A percentile compares a stretch with the other conserved stretches of the same genome.
These are phyloP conservation scores for Penicillium polonicum DNA, from an alignment of 2,329 filamentous ascomycete species.

Conservation along the genomic window DNA sequence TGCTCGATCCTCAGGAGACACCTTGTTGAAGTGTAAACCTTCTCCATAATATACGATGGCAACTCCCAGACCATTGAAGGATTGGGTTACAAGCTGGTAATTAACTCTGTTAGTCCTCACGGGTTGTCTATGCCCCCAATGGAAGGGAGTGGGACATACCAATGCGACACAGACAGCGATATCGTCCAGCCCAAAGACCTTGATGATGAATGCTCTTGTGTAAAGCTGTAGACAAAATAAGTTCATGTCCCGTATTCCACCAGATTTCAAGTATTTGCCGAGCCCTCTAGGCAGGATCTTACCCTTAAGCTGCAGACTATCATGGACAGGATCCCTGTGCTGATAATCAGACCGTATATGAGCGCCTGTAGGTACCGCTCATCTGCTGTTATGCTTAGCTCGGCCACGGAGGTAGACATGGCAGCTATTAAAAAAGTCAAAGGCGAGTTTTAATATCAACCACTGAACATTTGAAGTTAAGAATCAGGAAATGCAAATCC, in stretches of 20 bases:
- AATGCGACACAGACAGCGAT: slow-evolving; percentile 8
- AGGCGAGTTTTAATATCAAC: too few species aligned
- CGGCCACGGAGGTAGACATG: neutral
- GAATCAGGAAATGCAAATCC: too few species aligned
- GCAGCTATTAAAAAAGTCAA: neutral
- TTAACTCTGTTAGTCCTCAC: neutral
- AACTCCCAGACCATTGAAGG: slow-evolving; percentile 7
- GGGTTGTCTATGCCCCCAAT: neutral
- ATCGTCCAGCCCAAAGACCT: slow-evolving; percentile 4
- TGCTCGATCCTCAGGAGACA: slow-evolving; percentile 1
- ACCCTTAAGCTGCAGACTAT: slow-evolving; percentile 9
- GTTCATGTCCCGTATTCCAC: neutral
- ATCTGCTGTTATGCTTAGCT: neutral
- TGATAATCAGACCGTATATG: slow-evolving; percentile 8
- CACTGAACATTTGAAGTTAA: neutral
- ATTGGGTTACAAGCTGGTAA: slow-evolving; percentile 1
- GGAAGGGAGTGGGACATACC: neutral
- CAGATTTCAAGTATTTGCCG: too few species aligned
- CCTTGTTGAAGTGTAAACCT: neutral
- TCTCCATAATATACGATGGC: slow-evolving; percentile 10
- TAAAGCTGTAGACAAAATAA: slow-evolving; percentile 1
- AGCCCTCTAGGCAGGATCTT: neutral
- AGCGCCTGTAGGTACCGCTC: slow-evolving; percentile 3
- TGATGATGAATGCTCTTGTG: neutral
- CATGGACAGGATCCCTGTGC: slow-evolving; percentile 2